These are phyloP conservation scores for Glebionis coronaria DNA, from an alignment of 129 eudicot genomes.

Conservation along the genomic window DNA sequence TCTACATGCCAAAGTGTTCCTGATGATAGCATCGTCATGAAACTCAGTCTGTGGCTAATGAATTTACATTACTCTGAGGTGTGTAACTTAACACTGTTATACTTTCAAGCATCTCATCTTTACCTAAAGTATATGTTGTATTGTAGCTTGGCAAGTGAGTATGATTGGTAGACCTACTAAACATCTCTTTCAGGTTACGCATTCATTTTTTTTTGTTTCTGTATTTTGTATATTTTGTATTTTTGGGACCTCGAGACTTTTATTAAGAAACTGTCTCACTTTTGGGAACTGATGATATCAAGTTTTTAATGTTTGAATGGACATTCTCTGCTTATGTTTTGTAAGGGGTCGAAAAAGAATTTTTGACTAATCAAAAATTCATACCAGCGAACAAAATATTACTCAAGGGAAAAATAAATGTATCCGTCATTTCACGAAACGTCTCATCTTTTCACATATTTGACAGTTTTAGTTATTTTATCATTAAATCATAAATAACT, in stretches of 20 bases:
- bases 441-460: not conserved
- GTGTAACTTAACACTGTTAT: slow-evolving; percentile 16
- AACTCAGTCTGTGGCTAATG: slow-evolving; percentile 73
- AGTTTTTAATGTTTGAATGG: slow-evolving; percentile 13
- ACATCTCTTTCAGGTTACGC: not conserved
- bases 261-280: not conserved
- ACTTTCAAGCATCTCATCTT: slow-evolving; percentile 8
- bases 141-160: slow-evolving; percentile 1
- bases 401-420: not conserved
- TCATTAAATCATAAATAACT: not conserved
- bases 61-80: slow-evolving; percentile 65
- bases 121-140: slow-evolving; percentile 1
- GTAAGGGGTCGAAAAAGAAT: not conserved
- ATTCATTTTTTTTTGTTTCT: not conserved
- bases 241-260: slow-evolving; percentile 14
- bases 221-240: no score
- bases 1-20: slow-evolving; percentile 54
- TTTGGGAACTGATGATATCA: not conserved
- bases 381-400: not conserved
- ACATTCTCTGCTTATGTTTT: slow-evolving; percentile 1
- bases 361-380: not conserved
- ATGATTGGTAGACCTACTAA: not conserved
- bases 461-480: slow-evolving; percentile 1
- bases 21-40: slow-evolving; percentile 63
- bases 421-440: not conserved